Evolutionary conservation across 768 basidiomycete genomes (phyloP).

Genomic region (Pleurotus tuber-regium): DNA sequence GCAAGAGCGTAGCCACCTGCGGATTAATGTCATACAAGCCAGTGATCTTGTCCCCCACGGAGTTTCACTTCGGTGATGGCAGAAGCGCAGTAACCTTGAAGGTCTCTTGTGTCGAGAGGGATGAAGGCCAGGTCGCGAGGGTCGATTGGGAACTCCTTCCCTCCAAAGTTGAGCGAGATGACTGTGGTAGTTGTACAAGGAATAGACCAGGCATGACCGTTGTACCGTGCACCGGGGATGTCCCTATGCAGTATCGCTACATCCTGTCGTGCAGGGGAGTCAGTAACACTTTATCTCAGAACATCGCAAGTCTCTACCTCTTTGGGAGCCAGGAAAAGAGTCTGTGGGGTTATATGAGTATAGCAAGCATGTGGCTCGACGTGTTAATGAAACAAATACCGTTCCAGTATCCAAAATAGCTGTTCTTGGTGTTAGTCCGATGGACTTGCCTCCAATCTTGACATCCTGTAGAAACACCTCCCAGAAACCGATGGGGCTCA

Average conservation of each 20-base stretch:
- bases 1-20: background rate
- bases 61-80: constrained; percentile 56
- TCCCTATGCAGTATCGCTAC: constrained; percentile 50
- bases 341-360: background rate
- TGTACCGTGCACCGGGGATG: constrained; percentile 54
- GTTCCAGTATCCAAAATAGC: constrained; percentile 52
- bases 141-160: constrained; percentile 53
- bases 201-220: constrained; percentile 53
- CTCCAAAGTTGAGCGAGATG: constrained; percentile 59
- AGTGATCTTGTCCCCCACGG: constrained; percentile 43
- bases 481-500: constrained; percentile 61
- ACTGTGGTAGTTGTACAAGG: constrained; percentile 59
- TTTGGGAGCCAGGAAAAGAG: constrained; percentile 11
- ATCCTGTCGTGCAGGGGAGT: constrained; percentile 32
- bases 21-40: constrained; percentile 49
- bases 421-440: constrained; percentile 43
- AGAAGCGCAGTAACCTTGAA: constrained; percentile 53
- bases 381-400: constrained; percentile 15
- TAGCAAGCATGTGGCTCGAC: background rate
- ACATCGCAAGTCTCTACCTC: constrained; percentile 1
- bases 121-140: constrained; percentile 55
- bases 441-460: constrained; percentile 42
- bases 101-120: constrained; percentile 46
- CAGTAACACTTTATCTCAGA: constrained; percentile 8
- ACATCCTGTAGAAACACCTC: constrained; percentile 52